Conservation (phyloP, 2,329 filamentous ascomycete genomes). For the Aspergillus calidoustus region DNA sequence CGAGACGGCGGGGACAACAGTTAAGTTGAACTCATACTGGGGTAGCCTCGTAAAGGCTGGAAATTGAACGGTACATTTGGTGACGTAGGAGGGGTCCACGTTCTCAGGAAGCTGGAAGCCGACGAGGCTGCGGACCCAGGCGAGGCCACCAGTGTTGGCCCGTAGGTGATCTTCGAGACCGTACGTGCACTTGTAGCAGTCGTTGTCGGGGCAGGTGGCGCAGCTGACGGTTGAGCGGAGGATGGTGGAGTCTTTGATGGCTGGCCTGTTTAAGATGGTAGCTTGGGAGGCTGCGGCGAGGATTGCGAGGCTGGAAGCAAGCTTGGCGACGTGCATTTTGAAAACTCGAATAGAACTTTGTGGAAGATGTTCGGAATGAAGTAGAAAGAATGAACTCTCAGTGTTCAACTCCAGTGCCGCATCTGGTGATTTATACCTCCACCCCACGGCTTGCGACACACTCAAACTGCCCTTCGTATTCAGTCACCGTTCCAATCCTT, state of each 20-base stretch:
- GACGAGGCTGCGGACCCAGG: slow-evolving; percentile 17
- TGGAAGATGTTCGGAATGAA: background rate
- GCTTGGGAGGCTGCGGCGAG: slow-evolving; percentile 5
- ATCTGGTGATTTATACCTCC: slow-evolving; percentile 2
- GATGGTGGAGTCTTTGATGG: slow-evolving; percentile 24
- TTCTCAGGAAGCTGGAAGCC: slow-evolving; percentile 17
- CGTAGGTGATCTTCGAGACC: slow-evolving; percentile 12
- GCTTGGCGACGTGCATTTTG: background rate
- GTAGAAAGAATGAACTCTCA: no score
- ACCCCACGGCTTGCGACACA: background rate
- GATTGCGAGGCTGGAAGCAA: slow-evolving; percentile 3
- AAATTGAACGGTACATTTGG: slow-evolving; percentile 22
- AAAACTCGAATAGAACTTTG: background rate
- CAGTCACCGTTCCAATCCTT: background rate
- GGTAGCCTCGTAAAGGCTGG: slow-evolving; percentile 16
- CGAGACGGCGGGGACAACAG: slow-evolving; percentile 10
- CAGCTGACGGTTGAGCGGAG: slow-evolving; percentile 19
- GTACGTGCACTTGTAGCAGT: slow-evolving; percentile 22
- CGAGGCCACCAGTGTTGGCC: slow-evolving; percentile 17
- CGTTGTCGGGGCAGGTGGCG: slow-evolving; percentile 13
- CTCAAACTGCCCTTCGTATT: background rate
- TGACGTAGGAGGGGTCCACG: slow-evolving; percentile 4
- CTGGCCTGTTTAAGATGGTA: slow-evolving; percentile 6
- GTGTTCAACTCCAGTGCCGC: background rate
- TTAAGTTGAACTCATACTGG: slow-evolving; percentile 16